A percentile compares a stretch with the other conserved stretches of the same genome.
Conservation (phyloP, 768 basidiomycete species). For the Suillus fuscotomentosus region DNA sequence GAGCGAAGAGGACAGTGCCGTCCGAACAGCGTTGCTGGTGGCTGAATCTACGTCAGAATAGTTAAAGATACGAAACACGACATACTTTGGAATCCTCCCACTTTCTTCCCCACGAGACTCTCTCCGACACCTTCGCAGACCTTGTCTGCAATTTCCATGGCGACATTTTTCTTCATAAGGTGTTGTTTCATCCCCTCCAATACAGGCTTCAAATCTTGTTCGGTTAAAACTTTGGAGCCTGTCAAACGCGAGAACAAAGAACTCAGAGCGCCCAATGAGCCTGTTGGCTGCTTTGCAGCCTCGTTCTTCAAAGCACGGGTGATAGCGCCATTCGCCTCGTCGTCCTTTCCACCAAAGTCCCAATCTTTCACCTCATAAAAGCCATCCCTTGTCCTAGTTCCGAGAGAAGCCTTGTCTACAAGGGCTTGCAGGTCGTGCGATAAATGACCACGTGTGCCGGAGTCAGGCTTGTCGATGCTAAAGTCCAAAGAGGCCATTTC, state of each 20-base stretch:
- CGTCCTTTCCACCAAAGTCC: conserved; percentile 60
- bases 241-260: conserved; percentile 84
- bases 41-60: conserved; percentile 43
- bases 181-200: conserved; percentile 96
- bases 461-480: conserved; percentile 56
- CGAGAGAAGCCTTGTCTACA: conserved; percentile 72
- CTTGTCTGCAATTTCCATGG: conserved; percentile 91
- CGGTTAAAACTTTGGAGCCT: conserved; percentile 78
- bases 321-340: conserved; percentile 38
- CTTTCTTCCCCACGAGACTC: conserved; percentile 84
- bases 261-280: conserved; percentile 64
- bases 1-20: conserved; percentile 80
- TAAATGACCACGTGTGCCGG: conserved; percentile 23
- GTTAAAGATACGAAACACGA: conserved; percentile 9
- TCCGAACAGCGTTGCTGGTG: conserved; percentile 79
- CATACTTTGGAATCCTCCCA: conserved; percentile 87
- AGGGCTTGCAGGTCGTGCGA: conserved; percentile 58
- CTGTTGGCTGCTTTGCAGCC: conserved; percentile 33
- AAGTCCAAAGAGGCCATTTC: conserved; percentile 97
- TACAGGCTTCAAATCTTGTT: conserved; percentile 83
- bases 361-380: conserved; percentile 80
- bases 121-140: conserved; percentile 94
- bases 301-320: conserved; percentile 54
- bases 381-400: conserved; percentile 71
- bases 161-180: conserved; percentile 98